Conservation (phyloP, 495 filamentous ascomycete genomes). For the Opeltia flavorubescens region DNA sequence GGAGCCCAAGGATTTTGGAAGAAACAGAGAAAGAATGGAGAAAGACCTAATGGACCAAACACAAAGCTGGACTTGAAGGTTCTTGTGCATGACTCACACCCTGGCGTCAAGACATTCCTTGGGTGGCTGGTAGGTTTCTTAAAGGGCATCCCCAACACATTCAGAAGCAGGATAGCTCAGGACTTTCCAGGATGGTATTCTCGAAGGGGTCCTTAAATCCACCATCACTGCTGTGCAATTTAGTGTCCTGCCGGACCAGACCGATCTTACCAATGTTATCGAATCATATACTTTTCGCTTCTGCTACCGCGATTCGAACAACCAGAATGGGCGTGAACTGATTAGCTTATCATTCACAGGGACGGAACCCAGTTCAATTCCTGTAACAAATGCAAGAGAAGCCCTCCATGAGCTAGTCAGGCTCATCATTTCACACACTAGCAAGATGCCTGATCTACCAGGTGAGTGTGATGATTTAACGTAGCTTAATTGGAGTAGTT, state of each 20-base stretch:
- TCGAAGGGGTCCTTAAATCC: slow-evolving; percentile 27
- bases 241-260: slow-evolving; percentile 26
- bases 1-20: neutral
- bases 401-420: slow-evolving; percentile 27
- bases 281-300: slow-evolving; percentile 39
- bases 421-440: slow-evolving; percentile 22
- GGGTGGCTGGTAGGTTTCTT: neutral
- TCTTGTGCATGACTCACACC: neutral
- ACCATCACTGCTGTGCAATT: slow-evolving; percentile 29
- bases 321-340: slow-evolving; percentile 11
- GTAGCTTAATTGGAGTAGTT: neutral
- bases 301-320: slow-evolving; percentile 21
- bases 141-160: neutral
- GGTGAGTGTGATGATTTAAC: slow-evolving; percentile 15
- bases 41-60: neutral
- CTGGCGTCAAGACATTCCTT: neutral
- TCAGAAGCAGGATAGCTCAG: neutral
- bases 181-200: slow-evolving; percentile 27
- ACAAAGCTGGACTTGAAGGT: neutral
- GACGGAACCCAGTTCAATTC: slow-evolving; percentile 20
- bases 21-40: neutral
- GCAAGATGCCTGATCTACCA: slow-evolving; percentile 28
- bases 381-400: slow-evolving; percentile 21
- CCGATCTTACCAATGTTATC: slow-evolving; percentile 24
- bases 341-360: slow-evolving; percentile 25